These are phyloP conservation scores for Mercurialis annua DNA, from an alignment of 345 rosid species.

Conservation along the genomic window DNA sequence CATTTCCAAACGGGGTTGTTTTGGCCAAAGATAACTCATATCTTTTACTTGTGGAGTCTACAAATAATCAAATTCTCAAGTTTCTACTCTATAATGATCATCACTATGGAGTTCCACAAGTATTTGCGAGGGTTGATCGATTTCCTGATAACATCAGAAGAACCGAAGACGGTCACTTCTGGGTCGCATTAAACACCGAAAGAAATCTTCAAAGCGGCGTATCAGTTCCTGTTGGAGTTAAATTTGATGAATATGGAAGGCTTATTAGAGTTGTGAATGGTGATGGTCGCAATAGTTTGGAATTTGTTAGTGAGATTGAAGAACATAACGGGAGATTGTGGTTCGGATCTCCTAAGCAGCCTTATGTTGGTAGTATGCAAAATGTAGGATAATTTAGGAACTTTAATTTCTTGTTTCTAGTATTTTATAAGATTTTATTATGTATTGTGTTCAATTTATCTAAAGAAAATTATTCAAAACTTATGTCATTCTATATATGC, in stretches of 20 bases:
- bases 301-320: conserved; percentile 68
- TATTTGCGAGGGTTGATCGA: conserved; percentile 58
- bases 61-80: conserved; percentile 40
- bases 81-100: conserved; percentile 50
- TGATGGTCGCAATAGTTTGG: conserved; percentile 33
- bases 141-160: conserved; percentile 65
- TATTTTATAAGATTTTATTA: no score
- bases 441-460: no score
- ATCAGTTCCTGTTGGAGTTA: conserved; percentile 44
- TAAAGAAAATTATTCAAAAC: no score
- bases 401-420: no score
- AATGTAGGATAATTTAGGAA: no score
- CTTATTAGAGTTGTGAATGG: conserved; percentile 51
- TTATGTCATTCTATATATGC: no score
- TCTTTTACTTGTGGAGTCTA: conserved; percentile 52
- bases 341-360: conserved; percentile 59
- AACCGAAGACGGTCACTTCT: conserved; percentile 50
- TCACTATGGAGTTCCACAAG: conserved; percentile 28
- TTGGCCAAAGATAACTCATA: conserved; percentile 60
- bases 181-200: conserved; percentile 53
- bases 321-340: conserved; percentile 62
- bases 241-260: conserved; percentile 50
- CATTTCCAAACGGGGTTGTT: conserved; percentile 72
- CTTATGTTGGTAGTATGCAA: conserved; percentile 36
- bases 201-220: conserved; percentile 24